Percentiles rank a stretch among this genome's conserved stretches.
Conservation (phyloP, 495 filamentous ascomycete species). For the Talaromyces borbonicus region DNA sequence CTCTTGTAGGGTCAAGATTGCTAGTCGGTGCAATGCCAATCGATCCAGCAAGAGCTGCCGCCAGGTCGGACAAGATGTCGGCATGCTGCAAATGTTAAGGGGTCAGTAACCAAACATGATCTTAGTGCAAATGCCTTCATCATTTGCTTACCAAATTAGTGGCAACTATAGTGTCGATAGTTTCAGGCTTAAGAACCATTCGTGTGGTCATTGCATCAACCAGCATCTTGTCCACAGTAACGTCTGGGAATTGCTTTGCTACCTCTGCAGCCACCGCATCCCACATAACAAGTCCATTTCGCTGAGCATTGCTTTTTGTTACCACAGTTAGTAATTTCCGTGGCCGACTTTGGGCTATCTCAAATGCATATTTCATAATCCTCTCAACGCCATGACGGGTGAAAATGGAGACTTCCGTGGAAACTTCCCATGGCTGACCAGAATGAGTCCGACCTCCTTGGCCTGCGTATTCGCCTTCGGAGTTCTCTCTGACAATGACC, state of each 20-base stretch:
- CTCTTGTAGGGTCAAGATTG: slow-evolving; percentile 48
- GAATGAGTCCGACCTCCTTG: slow-evolving; percentile 37
- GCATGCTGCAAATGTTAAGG: no score
- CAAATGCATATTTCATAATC: slow-evolving; percentile 41
- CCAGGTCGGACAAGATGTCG: slow-evolving; percentile 43
- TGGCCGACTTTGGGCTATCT: slow-evolving; percentile 26
- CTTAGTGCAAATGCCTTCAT: no score
- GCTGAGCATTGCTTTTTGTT: slow-evolving; percentile 42
- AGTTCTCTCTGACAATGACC: slow-evolving; percentile 43
- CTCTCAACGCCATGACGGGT: slow-evolving; percentile 36
- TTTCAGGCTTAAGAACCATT: slow-evolving; percentile 38
- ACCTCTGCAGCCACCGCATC: slow-evolving; percentile 32
- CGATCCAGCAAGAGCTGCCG: slow-evolving; percentile 36
- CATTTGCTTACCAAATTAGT: slow-evolving; percentile 26
- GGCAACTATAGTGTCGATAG: slow-evolving; percentile 41
- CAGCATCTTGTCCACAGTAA: slow-evolving; percentile 39
- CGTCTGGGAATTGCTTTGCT: slow-evolving; percentile 35
- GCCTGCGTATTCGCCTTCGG: slow-evolving; percentile 41
- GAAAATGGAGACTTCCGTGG: slow-evolving; percentile 41
- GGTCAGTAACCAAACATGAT: no score
- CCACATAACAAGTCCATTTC: slow-evolving; percentile 43
- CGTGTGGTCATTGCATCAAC: slow-evolving; percentile 44
- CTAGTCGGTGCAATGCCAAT: slow-evolving; percentile 43
- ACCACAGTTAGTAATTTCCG: slow-evolving; percentile 38
- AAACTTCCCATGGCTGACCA: slow-evolving; percentile 32